phyloP scores from a whole-genome alignment of 1,139 yeast genomes.

The Eremothecium gossypii region DNA sequence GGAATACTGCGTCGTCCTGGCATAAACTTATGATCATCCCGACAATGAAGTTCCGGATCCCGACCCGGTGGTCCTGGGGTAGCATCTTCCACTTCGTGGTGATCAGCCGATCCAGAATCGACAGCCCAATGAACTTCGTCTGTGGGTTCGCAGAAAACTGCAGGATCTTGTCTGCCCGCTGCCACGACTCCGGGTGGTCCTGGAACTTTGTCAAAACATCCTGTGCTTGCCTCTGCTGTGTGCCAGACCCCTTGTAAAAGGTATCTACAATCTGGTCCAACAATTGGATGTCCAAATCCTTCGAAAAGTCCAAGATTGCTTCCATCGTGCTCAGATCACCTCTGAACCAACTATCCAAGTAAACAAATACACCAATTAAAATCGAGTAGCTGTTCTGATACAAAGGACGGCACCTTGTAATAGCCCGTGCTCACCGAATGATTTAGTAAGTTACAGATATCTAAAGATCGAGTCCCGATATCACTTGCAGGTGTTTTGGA shows the following conservation, averaged over 20 bases:
- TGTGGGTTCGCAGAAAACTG: constrained; percentile 74
- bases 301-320: constrained; percentile 73
- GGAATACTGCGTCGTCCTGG: constrained; percentile 72
- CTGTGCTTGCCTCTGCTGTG: constrained; percentile 78
- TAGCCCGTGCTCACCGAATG: background rate
- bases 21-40: constrained; percentile 90
- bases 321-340: constrained; percentile 50
- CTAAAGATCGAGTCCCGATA: background rate
- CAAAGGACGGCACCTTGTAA: background rate
- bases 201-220: constrained; percentile 77
- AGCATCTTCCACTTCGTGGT: constrained; percentile 89
- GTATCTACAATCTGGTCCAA: constrained; percentile 81
- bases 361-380: background rate
- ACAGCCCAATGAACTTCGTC: constrained; percentile 83
- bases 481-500: constrained; percentile 1
- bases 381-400: background rate
- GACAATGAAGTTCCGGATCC: constrained; percentile 86
- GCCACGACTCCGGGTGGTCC: constrained; percentile 95
- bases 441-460: background rate
- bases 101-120: constrained; percentile 81
- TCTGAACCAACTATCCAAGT: background rate
- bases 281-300: constrained; percentile 68
- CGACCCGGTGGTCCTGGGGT: constrained; percentile 76
- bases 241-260: constrained; percentile 78
- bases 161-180: constrained; percentile 79